phyloP scores from a whole-genome alignment of 2,329 filamentous ascomycete genomes.

The Ophiostoma angusticollis region DNA sequence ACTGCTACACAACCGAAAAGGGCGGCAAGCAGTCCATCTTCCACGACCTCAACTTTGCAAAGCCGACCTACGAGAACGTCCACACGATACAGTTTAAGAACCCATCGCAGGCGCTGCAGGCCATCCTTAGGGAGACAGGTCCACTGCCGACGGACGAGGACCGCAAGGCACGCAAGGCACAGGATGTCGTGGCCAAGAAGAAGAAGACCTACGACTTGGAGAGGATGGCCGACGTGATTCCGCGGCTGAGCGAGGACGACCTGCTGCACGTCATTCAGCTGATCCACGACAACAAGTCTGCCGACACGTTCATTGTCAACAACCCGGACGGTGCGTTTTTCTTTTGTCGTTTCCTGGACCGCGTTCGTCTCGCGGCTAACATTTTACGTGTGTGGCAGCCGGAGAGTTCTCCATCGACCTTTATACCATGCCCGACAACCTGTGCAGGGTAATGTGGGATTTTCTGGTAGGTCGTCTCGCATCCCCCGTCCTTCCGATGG shows the following conservation, averaged over 20 bases:
- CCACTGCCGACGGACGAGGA: conserved; percentile 67
- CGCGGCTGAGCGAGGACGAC: conserved; percentile 85
- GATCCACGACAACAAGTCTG: conserved; percentile 92
- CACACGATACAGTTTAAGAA: conserved; percentile 83
- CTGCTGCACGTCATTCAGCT: conserved; percentile 90
- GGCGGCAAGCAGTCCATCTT: conserved; percentile 63
- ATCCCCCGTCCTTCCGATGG: too few relatives aligned
- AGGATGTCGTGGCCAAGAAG: conserved; percentile 62
- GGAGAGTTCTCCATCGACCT: conserved; percentile 98
- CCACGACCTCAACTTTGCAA: conserved; percentile 88
- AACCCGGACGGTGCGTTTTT: conserved; percentile 69
- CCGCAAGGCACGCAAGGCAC: conserved; percentile 50
- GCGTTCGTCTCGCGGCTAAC: conserved; percentile 16
- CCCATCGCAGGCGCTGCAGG: conserved; percentile 73
- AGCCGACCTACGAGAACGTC: conserved; percentile 67
- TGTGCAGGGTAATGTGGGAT: conserved; percentile 94
- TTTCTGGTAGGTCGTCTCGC: conserved; percentile 41
- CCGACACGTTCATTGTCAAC: conserved; percentile 93
- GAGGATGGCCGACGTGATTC: conserved; percentile 84
- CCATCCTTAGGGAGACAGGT: conserved; percentile 69
- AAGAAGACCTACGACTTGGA: conserved; percentile 72
- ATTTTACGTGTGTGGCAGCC: conserved; percentile 35
- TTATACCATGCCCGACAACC: conserved; percentile 82
- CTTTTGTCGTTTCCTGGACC: conserved; percentile 14
- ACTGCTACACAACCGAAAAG: conserved; percentile 74